Percentiles rank a stretch among this genome's conserved stretches.
phyloP scores from a whole-genome alignment of 2,329 filamentous ascomycete genomes.

The Hansfordia pulvinata region DNA sequence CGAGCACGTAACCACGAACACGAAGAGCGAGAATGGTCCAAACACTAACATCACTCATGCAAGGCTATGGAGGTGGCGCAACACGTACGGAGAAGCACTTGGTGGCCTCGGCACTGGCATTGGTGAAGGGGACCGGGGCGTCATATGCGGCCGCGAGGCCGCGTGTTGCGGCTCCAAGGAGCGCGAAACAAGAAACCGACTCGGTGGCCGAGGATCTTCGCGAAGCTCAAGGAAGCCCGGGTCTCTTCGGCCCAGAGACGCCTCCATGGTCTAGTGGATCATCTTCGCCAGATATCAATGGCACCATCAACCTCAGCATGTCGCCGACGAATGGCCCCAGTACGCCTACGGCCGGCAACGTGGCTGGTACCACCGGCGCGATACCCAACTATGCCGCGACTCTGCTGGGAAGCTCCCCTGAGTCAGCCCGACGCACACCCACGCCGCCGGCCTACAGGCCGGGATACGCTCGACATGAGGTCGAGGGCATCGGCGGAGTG shows the following conservation, averaged over 20 bases:
- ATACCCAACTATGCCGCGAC: no score
- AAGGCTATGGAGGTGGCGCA: conserved; percentile 84
- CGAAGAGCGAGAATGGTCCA: no score
- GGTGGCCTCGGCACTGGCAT: conserved; percentile 75
- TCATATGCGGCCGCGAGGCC: conserved; percentile 72
- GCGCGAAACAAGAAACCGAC: conserved; percentile 72
- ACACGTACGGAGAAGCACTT: conserved; percentile 68
- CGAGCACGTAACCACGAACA: no score
- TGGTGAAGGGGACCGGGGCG: conserved; percentile 76
- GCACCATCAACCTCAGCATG: neutral
- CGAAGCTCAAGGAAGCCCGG: conserved; percentile 9
- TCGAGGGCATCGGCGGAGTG: conserved; percentile 78
- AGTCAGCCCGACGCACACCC: neutral
- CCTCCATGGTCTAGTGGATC: conserved; percentile 9
- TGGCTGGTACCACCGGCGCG: no score
- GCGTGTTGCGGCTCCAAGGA: conserved; percentile 63
- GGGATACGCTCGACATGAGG: conserved; percentile 76
- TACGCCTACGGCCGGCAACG: no score
- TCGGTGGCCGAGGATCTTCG: conserved; percentile 67
- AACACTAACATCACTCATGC: no score
- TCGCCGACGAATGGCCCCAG: no score
- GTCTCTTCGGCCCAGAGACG: conserved; percentile 6
- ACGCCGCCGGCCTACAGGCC: conserved; percentile 30
- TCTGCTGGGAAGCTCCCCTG: neutral
- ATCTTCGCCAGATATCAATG: conserved; percentile 5